Evolutionary conservation across 176 grass and related monocot species (phyloP).

Genomic region (Poa annua): DNA sequence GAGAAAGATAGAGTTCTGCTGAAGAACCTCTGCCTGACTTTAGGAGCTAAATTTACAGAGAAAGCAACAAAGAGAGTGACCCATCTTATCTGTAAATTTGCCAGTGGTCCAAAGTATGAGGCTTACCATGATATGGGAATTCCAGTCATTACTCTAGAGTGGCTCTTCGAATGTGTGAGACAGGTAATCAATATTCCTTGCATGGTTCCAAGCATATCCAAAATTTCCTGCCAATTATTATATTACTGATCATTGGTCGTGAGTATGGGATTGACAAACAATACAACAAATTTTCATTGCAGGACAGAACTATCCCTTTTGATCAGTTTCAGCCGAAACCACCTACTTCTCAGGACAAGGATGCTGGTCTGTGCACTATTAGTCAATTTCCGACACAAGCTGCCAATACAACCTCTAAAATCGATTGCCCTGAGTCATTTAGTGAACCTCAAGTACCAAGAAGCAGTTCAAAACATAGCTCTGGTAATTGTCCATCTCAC

Average conservation of each 20-base stretch:
- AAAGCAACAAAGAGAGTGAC: conserved; percentile 63
- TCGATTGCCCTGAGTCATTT: conserved; percentile 50
- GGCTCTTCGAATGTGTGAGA: conserved; percentile 84
- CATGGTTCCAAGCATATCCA: conserved; percentile 37
- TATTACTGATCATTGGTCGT: conserved; percentile 18
- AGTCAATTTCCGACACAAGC: conserved; percentile 79
- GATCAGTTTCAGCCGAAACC: conserved; percentile 69
- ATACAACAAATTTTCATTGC: conserved; percentile 27
- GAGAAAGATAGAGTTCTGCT: conserved; percentile 72
- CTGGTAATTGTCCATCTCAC: conserved; percentile 44
- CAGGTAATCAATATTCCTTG: conserved; percentile 54
- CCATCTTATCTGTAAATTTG: conserved; percentile 88
- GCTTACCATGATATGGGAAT: conserved; percentile 57
- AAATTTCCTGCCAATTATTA: background rate
- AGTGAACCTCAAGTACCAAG: conserved; percentile 39
- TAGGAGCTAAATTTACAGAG: conserved; percentile 78
- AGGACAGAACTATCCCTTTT: conserved; percentile 72
- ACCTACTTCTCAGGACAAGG: conserved; percentile 62
- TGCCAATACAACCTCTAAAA: conserved; percentile 39
- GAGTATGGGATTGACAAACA: conserved; percentile 25
- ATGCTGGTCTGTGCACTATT: conserved; percentile 61
- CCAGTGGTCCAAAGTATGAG: conserved; percentile 74
- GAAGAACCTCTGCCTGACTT: conserved; percentile 78
- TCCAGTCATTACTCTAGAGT: conserved; percentile 69
- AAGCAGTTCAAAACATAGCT: conserved; percentile 55